These are phyloP conservation scores for Primulina eburnea DNA, from an alignment of 257 asterid species.

Conservation along the genomic window DNA sequence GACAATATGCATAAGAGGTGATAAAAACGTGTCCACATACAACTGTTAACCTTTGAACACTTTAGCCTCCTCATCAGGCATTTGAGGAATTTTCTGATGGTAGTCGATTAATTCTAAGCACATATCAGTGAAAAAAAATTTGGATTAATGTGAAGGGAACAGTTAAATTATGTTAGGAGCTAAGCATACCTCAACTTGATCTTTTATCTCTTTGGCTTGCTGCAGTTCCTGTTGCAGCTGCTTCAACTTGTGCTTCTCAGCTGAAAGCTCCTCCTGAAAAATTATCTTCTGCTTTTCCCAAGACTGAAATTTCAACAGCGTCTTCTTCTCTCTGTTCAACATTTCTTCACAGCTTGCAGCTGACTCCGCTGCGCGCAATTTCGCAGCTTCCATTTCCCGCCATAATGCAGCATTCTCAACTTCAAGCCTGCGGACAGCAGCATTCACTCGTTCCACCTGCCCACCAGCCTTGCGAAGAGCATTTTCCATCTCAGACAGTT, in stretches of 20 bases:
- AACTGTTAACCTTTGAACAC: background rate
- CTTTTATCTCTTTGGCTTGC: conserved; percentile 51
- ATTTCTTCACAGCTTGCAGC: conserved; percentile 79
- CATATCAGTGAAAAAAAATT: background rate
- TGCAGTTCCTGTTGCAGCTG: conserved; percentile 54
- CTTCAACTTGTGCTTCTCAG: conserved; percentile 46
- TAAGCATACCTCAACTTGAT: conserved; percentile 74
- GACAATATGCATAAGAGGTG: conserved; percentile 1
- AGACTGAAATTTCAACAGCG: conserved; percentile 60
- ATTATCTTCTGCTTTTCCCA: conserved; percentile 85
- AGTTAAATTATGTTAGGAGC: conserved; percentile 9
- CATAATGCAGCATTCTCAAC: conserved; percentile 60
- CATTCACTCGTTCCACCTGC: conserved; percentile 76
- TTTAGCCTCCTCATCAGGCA: conserved; percentile 18
- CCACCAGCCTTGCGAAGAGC: conserved; percentile 79
- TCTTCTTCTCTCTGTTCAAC: conserved; percentile 71
- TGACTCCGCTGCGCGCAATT: conserved; percentile 62
- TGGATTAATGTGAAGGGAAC: conserved; percentile 20
- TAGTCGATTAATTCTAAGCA: conserved; percentile 16
- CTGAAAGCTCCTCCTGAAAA: conserved; percentile 72
- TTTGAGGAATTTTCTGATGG: conserved; percentile 17
- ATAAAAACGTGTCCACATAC: background rate
- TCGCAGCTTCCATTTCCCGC: conserved; percentile 85
- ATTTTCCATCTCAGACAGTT: conserved; percentile 80
- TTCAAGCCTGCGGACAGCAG: conserved; percentile 73